Evolutionary conservation across 2,329 filamentous ascomycete species (phyloP).

Genomic region (Diaporthe citri): DNA sequence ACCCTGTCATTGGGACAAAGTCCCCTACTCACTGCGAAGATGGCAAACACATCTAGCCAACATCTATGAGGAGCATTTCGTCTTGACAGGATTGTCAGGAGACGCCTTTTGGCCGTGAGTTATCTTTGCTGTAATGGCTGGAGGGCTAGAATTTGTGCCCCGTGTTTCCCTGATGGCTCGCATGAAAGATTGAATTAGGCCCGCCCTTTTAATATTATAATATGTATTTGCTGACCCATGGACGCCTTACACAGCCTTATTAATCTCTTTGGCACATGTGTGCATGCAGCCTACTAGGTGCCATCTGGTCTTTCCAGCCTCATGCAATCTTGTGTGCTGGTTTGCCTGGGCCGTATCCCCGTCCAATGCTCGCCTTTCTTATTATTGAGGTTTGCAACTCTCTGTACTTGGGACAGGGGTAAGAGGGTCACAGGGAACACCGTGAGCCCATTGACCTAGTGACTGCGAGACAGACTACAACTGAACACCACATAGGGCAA

Average conservation of each 20-base stretch:
- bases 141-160: not conserved
- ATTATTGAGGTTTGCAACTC: not conserved
- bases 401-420: not conserved
- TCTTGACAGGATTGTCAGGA: not conserved
- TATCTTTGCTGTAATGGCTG: not conserved
- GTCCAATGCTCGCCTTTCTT: too few relatives aligned
- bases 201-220: slow-evolving; percentile 27
- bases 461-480: not conserved
- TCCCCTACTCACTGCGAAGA: not conserved
- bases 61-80: not conserved
- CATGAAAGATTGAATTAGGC: slow-evolving; percentile 16
- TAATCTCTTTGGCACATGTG: slow-evolving; percentile 10
- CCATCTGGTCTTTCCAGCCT: not conserved
- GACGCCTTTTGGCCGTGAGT: not conserved
- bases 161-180: not conserved
- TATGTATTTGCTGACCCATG: slow-evolving; percentile 16
- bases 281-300: not conserved
- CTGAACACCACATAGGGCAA: too few relatives aligned
- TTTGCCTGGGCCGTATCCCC: not conserved
- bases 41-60: not conserved
- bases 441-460: not conserved
- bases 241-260: slow-evolving; percentile 2
- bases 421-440: not conserved
- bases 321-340: not conserved
- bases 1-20: not conserved